These are phyloP conservation scores for Lasiodiplodia sp. DNA, from an alignment of 2,329 filamentous ascomycete genomes.

Conservation along the genomic window DNA sequence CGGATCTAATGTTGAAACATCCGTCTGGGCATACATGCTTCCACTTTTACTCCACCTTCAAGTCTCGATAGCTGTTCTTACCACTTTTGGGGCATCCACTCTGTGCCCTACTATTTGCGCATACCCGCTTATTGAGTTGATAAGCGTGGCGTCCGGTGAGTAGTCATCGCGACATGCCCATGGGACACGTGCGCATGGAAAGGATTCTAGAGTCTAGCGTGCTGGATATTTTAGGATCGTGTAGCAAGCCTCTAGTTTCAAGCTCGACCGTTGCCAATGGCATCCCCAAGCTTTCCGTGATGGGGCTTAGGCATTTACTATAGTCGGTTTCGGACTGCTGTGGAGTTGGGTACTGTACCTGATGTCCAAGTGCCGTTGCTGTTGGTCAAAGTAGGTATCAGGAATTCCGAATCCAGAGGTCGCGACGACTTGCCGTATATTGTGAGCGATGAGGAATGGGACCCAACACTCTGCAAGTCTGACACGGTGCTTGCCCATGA, in stretches of 20 bases:
- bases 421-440: not conserved
- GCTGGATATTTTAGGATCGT: conserved; percentile 1
- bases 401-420: not conserved
- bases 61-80: not conserved
- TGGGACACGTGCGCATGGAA: not conserved
- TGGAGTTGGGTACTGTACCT: not conserved
- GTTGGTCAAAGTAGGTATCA: not conserved
- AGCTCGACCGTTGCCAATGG: not conserved
- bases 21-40: not conserved
- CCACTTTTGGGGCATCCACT: not conserved
- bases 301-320: not conserved
- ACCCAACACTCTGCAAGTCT: not conserved
- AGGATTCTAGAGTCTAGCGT: conserved; percentile 13
- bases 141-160: not conserved
- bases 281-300: not conserved
- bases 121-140: not conserved
- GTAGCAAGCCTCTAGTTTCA: not conserved
- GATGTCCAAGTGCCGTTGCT: not conserved
- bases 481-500: not conserved
- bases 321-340: not conserved
- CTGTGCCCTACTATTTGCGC: not conserved
- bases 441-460: not conserved
- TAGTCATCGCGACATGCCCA: not conserved
- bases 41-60: not conserved
- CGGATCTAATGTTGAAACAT: not conserved